A percentile compares a stretch with the other conserved stretches of the same genome.
Evolutionary conservation across 768 basidiomycete genomes (phyloP).

Genomic region (Paxillus ammoniavirescens): DNA sequence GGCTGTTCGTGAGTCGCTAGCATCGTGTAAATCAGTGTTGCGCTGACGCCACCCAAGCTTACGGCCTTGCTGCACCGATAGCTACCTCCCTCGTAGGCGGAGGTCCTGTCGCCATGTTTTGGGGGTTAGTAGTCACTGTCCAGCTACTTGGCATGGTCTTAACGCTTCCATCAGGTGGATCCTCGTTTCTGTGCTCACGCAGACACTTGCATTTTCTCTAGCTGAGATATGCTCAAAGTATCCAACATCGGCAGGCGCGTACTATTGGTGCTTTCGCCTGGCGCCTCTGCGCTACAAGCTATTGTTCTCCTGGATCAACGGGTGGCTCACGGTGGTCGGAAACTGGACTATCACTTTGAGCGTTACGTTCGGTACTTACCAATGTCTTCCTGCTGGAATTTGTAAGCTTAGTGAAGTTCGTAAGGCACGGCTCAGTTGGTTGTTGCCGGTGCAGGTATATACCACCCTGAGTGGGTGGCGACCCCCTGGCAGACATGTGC

Average conservation of each 20-base stretch:
- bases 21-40: neutral
- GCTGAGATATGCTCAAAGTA: constrained; percentile 61
- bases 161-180: constrained; percentile 40
- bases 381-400: neutral
- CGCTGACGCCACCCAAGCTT: constrained; percentile 38
- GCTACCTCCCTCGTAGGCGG: constrained; percentile 54
- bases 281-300: constrained; percentile 51
- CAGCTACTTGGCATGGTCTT: neutral
- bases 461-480: constrained; percentile 54
- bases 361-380: constrained; percentile 51
- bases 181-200: constrained; percentile 46
- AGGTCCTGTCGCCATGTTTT: constrained; percentile 55
- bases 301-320: constrained; percentile 61
- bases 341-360: constrained; percentile 69
- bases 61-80: constrained; percentile 54
- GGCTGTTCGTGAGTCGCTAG: constrained; percentile 53
- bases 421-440: constrained; percentile 59
- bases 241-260: constrained; percentile 60
- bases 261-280: constrained; percentile 66
- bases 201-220: constrained; percentile 50
- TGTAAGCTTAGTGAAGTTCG: neutral
- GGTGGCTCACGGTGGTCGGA: constrained; percentile 67
- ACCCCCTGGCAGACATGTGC: constrained; percentile 61
- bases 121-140: constrained; percentile 42
- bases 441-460: constrained; percentile 58